Base-by-base conservation (phyloP, 2,329 filamentous ascomycete species). In the Epichloe sp. region DNA sequence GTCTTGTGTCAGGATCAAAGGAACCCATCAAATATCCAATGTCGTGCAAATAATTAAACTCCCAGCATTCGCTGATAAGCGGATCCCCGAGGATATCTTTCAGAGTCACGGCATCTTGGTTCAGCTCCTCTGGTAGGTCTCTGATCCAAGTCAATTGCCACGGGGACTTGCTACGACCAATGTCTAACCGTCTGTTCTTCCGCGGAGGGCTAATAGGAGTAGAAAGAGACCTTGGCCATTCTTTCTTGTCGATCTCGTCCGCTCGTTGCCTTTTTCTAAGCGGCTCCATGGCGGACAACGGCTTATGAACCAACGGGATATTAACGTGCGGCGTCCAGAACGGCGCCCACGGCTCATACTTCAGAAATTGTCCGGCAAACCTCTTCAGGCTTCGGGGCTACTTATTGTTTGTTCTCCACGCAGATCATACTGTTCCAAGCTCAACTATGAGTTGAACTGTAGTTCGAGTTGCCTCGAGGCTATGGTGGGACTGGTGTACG, bases 71-170 rank as follows among this genome's bases (percentile, higher is more conserved):
- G 40, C 77, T 75, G 50, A 93, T 86, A 55, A 88, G 71, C 0
- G 86, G 85, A 62, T 89, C 81, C 0, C 85, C 80, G 1, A 94
- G 72, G 5, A 94, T 73, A 52, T 88, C 84, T 4, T 69, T 68
- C 10, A 93, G 69, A 1, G 72, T 75, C 36, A 91, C 66, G 0
- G 86, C 73, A 62, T 85, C 85, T 23, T 71, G 67, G 67, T 94
- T 93, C 54, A 68, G 66, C 1, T 68, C 63, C 2, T 71, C 64
- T 2, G 80, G 71, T 0, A 90, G 69, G 58, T 86, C 83, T 31
- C 71, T 72, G 50, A 93, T 83, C 53, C 73, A 75, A 0, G 85
- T 90, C 14, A 93, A 76, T 52, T 81, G 80, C 57, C 90, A 78
- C 0, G 87, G 87, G 1, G 86, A 90, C 2, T 67, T 62, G 23